Base-by-base conservation (phyloP, 1,284 basidiomycete genomes). In the Pseudozyma flocculosa region DNA sequence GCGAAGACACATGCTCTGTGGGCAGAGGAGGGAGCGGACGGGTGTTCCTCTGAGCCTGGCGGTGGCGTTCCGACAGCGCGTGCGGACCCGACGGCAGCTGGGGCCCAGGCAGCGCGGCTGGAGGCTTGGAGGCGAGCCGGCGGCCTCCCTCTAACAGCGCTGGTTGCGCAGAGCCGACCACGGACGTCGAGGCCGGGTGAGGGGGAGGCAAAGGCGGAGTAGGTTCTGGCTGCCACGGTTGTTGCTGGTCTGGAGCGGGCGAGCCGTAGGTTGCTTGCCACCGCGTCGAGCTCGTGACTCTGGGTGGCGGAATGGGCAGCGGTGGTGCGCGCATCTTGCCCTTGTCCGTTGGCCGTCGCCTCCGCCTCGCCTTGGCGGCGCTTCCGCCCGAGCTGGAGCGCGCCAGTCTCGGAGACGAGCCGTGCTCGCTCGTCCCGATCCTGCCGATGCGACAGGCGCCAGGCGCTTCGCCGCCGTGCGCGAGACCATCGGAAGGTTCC, bases 211-310 rank as follows among this genome's bases (percentile, higher is more conserved):
- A n/a, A n/a, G n/a, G n/a, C n/a, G n/a, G n/a, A n/a, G n/a, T n/a
- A n/a, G n/a, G 2, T 44, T 39, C 13, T 48, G 48, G 40, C 22
- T 49, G 21, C 51, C 39, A 15, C 50, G 32, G 7, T 34, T n/a
- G n/a, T n/a, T 3, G 32, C 32, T 34, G 32, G 15, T 17, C 32
- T 5, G 32, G 7, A 4, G 15, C 48, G 37, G 60, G 52, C 13
- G 61, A 63, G 44, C 56, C 61, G 19, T 30, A 59, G 10, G 49
- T 55, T 15, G 55, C 51, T 39, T 63, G 61, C 49, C 52, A 63
- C 18, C 54, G 52, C 38, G 54, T 52, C 4, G 61, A 63, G 48
- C 61, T 63, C 4, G 49, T 50, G 17, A 59, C 40, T 9, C 61
- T 40, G 14, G 61, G 61, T 17, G 61, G 61, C 7, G 61, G 61